A percentile compares a stretch with the other conserved stretches of the same genome.
phyloP scores from a whole-genome alignment of 2,329 filamentous ascomycete genomes.

The Colletotrichum coccodes region DNA sequence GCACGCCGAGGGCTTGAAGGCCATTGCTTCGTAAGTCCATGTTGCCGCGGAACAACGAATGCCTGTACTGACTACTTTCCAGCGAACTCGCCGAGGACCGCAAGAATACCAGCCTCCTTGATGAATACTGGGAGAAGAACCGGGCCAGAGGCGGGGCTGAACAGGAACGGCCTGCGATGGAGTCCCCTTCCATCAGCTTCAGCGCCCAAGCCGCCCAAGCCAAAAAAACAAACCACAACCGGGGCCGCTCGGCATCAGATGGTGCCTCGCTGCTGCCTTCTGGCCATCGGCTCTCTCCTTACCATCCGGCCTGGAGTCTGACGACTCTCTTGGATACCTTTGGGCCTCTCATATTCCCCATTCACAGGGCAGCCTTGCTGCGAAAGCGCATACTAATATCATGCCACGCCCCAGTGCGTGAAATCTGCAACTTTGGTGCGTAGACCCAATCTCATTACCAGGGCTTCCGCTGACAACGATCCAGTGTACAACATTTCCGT shows the following conservation, averaged over 20 bases:
- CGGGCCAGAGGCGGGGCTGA: conserved; percentile 52
- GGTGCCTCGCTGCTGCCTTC: conserved; percentile 66
- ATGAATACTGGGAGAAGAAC: conserved; percentile 82
- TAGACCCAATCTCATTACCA: not conserved
- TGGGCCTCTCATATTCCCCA: conserved; percentile 90
- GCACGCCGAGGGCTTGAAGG: conserved; percentile 81
- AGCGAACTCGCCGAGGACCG: conserved; percentile 73
- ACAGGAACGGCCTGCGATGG: conserved; percentile 54
- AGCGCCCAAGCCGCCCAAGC: conserved; percentile 45
- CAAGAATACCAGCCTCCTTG: conserved; percentile 70
- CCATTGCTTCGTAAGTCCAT: conserved; percentile 72
- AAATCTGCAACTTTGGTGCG: conserved; percentile 88
- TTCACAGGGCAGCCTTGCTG: conserved; percentile 87
- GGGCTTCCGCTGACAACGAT: not conserved
- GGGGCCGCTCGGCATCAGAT: conserved; percentile 71
- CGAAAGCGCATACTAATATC: conserved; percentile 90
- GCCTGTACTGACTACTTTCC: conserved; percentile 35
- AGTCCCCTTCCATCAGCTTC: conserved; percentile 61
- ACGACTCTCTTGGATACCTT: conserved; percentile 82
- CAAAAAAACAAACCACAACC: conserved; percentile 54
- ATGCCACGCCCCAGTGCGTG: conserved; percentile 85
- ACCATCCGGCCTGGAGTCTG: conserved; percentile 89
- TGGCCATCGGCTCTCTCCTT: conserved; percentile 75
- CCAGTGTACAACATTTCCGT: conserved; percentile 94
- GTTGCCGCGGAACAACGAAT: conserved; percentile 33